A percentile compares a stretch with the other conserved stretches of the same genome.
These are phyloP conservation scores for Kurtzmaniella cleridarum DNA, from an alignment of 805 yeast genomes.

Conservation along the genomic window DNA sequence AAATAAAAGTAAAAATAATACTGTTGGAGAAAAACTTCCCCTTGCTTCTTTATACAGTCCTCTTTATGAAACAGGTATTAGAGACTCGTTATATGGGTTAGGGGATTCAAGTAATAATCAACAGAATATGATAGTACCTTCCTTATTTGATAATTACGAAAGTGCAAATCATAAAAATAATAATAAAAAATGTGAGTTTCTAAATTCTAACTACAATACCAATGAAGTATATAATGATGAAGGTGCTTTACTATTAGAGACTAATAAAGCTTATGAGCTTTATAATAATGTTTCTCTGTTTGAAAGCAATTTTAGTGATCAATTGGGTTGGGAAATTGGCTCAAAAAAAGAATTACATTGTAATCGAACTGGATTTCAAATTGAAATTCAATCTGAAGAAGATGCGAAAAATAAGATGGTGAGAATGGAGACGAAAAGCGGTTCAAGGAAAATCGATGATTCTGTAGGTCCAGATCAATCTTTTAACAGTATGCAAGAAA, in stretches of 20 bases:
- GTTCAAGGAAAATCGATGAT: background rate
- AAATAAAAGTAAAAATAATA: background rate
- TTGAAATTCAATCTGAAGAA: background rate
- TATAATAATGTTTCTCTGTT: background rate
- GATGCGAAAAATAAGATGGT: background rate
- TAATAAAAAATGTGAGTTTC: too few species aligned
- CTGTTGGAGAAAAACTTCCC: too few species aligned
- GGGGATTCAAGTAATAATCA: background rate
- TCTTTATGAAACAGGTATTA: background rate
- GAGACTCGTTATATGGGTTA: background rate
- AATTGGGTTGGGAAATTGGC: background rate
- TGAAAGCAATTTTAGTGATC: background rate
- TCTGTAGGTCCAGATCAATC: conserved; percentile 4
- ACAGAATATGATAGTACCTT: background rate
- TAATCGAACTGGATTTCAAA: background rate
- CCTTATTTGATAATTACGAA: background rate
- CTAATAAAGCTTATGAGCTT: conserved; percentile 1
- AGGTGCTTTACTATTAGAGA: background rate
- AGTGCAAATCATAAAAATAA: too few species aligned
- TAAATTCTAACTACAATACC: too few species aligned
- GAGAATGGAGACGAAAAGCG: background rate
- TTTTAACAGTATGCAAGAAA: conserved; percentile 8
- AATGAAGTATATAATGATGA: too few species aligned
- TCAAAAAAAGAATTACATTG: background rate
- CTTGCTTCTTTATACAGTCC: background rate